A percentile compares a stretch with the other conserved stretches of the same genome.
These are phyloP conservation scores for Neurospora sp. DNA, from an alignment of 2,329 filamentous ascomycete genomes.

Conservation along the genomic window DNA sequence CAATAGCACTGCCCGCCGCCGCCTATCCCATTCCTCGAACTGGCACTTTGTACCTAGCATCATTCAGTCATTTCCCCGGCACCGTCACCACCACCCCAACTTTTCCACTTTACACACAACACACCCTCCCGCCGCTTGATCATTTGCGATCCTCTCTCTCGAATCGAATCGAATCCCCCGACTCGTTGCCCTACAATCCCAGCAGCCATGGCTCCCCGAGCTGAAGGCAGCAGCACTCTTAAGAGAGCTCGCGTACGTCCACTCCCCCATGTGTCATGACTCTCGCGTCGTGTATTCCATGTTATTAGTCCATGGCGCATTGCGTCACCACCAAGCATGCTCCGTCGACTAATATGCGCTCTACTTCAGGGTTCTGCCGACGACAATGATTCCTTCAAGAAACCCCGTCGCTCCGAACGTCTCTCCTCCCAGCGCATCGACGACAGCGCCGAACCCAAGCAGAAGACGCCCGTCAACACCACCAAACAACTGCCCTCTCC, in stretches of 20 bases:
- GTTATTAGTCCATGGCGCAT: neutral
- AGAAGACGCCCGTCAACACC: constrained; percentile 50
- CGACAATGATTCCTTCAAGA: constrained; percentile 60
- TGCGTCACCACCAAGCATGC: constrained; percentile 9
- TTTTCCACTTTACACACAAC: neutral
- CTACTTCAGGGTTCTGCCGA: constrained; percentile 52
- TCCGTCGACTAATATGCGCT: constrained; percentile 19
- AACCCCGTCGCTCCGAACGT: constrained; percentile 69
- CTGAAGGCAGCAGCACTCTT: constrained; percentile 76
- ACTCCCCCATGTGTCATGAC: neutral
- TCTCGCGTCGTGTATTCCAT: neutral
- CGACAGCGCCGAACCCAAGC: constrained; percentile 23
- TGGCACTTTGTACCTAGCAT: neutral
- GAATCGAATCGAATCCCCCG: constrained; percentile 13
- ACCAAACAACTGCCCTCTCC: constrained; percentile 72
- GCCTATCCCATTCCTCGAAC: neutral
- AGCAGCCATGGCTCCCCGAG: constrained; percentile 27
- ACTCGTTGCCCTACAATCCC: neutral
- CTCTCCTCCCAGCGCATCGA: constrained; percentile 44
- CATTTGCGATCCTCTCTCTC: neutral
- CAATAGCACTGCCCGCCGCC: neutral
- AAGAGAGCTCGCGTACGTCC: constrained; percentile 66
- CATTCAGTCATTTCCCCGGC: neutral
- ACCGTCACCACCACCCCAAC: neutral
- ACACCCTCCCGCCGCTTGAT: constrained; percentile 2